Percentiles rank a stretch among this genome's conserved stretches.
Evolutionary conservation across 192 early-diverging fungal species (phyloP).

Genomic region (Lobosporangium transversale): DNA sequence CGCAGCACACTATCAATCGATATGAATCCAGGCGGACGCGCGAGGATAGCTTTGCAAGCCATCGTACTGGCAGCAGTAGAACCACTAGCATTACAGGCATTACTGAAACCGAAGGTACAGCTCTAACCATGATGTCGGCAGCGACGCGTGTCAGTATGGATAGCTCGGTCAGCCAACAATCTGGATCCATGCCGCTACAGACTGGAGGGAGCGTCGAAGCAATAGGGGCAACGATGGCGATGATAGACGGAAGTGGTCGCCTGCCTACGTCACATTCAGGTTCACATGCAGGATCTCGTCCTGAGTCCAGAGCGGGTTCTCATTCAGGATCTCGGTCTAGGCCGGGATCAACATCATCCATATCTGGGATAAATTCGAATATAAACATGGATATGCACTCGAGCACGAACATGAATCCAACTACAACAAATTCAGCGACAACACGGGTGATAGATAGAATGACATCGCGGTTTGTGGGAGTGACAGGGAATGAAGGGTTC

Average conservation of each 20-base stretch:
- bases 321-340: conserved; percentile 1
- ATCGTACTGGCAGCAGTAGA: neutral
- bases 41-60: conserved; percentile 33
- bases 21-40: conserved; percentile 7
- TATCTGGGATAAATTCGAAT: no score
- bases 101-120: neutral
- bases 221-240: no score
- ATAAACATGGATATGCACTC: no score
- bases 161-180: neutral
- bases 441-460: conserved; percentile 23
- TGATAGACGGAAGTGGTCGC: no score
- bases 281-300: conserved; percentile 15
- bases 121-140: no score
- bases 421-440: neutral
- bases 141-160: conserved; percentile 7
- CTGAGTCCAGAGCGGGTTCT: conserved; percentile 4
- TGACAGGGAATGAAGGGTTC: no score
- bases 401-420: neutral
- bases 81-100: neutral
- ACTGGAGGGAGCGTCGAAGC: no score
- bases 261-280: conserved; percentile 4
- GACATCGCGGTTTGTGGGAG: conserved; percentile 11
- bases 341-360: conserved; percentile 18
- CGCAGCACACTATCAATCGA: neutral
- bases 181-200: no score